phyloP scores from a whole-genome alignment of 108 stramenopile species.

The Nannochloropsis gaditana region DNA sequence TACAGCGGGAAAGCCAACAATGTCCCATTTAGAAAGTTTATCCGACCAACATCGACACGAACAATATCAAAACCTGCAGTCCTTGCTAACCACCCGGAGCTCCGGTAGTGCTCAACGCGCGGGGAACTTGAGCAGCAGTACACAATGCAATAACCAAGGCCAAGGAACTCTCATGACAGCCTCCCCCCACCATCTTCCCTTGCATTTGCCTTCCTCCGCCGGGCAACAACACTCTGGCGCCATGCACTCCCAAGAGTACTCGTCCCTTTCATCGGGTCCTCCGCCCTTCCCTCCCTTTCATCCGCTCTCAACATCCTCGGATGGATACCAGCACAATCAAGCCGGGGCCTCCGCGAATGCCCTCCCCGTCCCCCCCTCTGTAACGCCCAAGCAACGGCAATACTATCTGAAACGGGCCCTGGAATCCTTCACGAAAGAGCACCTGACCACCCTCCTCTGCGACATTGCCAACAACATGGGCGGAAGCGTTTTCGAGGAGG shows the following conservation, averaged over 20 bases:
- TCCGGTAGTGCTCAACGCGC: not conserved
- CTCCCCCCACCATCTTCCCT: not conserved
- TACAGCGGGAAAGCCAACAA: too few species aligned
- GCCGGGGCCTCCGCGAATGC: not conserved
- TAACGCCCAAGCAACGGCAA: constrained; percentile 5
- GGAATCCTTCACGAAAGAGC: not conserved
- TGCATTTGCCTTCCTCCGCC: not conserved
- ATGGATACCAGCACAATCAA: not conserved
- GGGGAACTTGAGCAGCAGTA: not conserved
- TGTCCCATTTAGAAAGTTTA: not conserved
- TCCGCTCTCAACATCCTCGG: not conserved
- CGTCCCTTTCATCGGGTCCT: not conserved
- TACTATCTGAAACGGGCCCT: not conserved
- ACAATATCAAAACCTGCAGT: not conserved
- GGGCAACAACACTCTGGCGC: not conserved
- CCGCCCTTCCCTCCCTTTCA: not conserved
- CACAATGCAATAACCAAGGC: not conserved
- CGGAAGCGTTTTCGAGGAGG: constrained; percentile 2
- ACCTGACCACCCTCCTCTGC: not conserved
- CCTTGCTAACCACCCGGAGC: not conserved
- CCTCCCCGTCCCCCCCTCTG: not conserved
- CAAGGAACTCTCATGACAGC: not conserved
- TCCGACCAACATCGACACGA: not conserved
- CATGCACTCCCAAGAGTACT: not conserved
- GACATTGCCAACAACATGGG: not conserved